These are phyloP conservation scores for Arthrocladium fulminans DNA, from an alignment of 2,329 filamentous ascomycete species.

Conservation along the genomic window DNA sequence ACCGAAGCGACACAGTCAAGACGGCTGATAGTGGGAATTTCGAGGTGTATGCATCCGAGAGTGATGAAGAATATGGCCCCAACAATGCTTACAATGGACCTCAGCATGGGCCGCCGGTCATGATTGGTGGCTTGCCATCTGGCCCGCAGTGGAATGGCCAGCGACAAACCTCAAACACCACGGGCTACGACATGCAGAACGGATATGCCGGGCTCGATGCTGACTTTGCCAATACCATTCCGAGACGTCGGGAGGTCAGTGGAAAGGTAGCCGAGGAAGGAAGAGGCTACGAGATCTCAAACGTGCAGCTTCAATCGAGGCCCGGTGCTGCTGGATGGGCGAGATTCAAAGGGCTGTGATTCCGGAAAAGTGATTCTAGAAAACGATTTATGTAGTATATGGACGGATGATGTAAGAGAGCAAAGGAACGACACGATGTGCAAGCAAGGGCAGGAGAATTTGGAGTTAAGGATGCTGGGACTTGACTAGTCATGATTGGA, in stretches of 20 bases:
- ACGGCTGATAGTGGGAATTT: constrained; percentile 20
- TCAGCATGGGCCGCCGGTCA: constrained; percentile 35
- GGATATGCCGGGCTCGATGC: constrained; percentile 22
- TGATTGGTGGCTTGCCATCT: constrained; percentile 22
- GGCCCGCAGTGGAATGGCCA: constrained; percentile 14
- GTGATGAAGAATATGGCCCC: constrained; percentile 12
- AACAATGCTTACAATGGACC: constrained; percentile 25
- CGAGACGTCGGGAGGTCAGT: constrained; percentile 39
- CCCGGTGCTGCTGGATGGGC: constrained; percentile 37
- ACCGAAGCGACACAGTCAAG: constrained; percentile 20
- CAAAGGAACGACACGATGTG: too few species aligned
- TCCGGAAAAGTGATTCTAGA: constrained; percentile 11
- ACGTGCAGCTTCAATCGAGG: constrained; percentile 9
- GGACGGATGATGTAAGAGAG: not conserved
- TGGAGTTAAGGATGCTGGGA: too few species aligned
- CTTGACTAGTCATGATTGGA: too few species aligned
- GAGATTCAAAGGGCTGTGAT: constrained; percentile 36
- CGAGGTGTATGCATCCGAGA: constrained; percentile 17
- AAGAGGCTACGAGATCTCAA: constrained; percentile 21
- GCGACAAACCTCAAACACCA: constrained; percentile 20
- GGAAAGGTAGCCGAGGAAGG: constrained; percentile 41
- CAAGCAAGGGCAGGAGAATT: not conserved
- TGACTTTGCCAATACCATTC: constrained; percentile 30
- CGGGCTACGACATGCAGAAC: constrained; percentile 17
- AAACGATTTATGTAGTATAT: not conserved